Conservation (phyloP, 768 basidiomycete genomes). For the Exidia glandulosa region DNA sequence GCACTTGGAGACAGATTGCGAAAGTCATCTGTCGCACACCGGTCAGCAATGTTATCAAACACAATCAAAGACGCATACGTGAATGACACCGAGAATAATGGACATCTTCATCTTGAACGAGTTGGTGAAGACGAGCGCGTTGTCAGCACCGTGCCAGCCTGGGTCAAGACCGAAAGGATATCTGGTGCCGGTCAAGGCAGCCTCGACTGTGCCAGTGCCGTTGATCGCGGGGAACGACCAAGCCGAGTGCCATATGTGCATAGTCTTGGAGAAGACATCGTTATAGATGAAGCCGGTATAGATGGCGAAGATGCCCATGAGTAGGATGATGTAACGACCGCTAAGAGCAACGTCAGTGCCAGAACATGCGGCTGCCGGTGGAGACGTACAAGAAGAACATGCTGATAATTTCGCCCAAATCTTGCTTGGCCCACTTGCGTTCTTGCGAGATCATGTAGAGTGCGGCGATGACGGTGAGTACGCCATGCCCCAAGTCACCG, state of each 20-base stretch:
- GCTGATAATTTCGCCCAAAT: constrained; percentile 74
- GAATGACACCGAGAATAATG: constrained; percentile 88
- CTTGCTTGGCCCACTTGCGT: constrained; percentile 58
- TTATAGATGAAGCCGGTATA: constrained; percentile 98
- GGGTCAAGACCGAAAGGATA: constrained; percentile 95
- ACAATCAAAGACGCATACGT: constrained; percentile 43
- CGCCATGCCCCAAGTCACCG: constrained; percentile 95
- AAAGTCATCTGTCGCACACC: constrained; percentile 99
- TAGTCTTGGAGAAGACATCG: constrained; percentile 92
- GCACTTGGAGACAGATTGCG: constrained; percentile 88
- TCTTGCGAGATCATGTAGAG: constrained; percentile 82
- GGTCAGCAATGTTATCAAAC: not conserved
- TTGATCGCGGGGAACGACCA: constrained; percentile 58
- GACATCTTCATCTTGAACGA: constrained; percentile 99
- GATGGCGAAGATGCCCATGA: constrained; percentile 96
- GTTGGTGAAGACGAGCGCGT: constrained; percentile 87
- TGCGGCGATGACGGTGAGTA: constrained; percentile 68
- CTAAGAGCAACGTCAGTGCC: constrained; percentile 28
- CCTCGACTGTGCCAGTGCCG: constrained; percentile 37
- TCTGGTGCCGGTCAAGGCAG: constrained; percentile 47
- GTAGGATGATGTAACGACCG: constrained; percentile 94
- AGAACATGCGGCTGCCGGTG: constrained; percentile 7
- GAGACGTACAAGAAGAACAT: constrained; percentile 84
- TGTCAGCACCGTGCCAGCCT: constrained; percentile 88
- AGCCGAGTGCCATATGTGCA: constrained; percentile 79